phyloP scores from a whole-genome alignment of 805 yeast species.

The Lachancea kluyveri region DNA sequence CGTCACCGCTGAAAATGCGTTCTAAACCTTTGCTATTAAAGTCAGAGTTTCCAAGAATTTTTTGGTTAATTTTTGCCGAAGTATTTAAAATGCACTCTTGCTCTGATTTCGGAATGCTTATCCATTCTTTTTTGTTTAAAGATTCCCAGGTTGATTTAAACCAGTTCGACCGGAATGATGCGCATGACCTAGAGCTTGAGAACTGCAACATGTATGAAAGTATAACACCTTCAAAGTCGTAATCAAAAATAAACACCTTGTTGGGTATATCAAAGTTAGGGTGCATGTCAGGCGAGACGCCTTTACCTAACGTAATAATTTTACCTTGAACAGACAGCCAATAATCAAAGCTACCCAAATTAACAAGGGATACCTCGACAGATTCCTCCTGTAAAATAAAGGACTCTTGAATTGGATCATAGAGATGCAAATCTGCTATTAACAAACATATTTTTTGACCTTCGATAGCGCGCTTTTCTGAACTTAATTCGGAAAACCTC shows the following conservation, averaged over 20 bases:
- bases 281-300: conserved; percentile 45
- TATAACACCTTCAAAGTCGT: conserved; percentile 35
- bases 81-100: conserved; percentile 53
- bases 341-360: conserved; percentile 45
- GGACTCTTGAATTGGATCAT: conserved; percentile 43
- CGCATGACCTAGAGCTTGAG: conserved; percentile 33
- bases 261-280: conserved; percentile 58
- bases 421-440: conserved; percentile 45
- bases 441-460: conserved; percentile 10
- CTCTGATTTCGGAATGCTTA: conserved; percentile 36
- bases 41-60: no score
- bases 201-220: conserved; percentile 64
- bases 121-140: conserved; percentile 46
- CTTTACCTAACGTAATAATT: conserved; percentile 33
- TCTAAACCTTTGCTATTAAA: no score
- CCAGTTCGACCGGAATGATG: conserved; percentile 46
- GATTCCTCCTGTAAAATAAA: conserved; percentile 40
- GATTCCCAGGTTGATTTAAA: conserved; percentile 57
- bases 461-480: conserved; percentile 11
- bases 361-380: conserved; percentile 36
- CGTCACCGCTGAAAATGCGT: no score
- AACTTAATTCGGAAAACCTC: no score
- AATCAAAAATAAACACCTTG: conserved; percentile 58
- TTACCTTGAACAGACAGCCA: conserved; percentile 41
- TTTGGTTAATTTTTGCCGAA: no score